Conservation (phyloP, 371 early-diverging fungal genomes). For the Mortierella sp. region DNA sequence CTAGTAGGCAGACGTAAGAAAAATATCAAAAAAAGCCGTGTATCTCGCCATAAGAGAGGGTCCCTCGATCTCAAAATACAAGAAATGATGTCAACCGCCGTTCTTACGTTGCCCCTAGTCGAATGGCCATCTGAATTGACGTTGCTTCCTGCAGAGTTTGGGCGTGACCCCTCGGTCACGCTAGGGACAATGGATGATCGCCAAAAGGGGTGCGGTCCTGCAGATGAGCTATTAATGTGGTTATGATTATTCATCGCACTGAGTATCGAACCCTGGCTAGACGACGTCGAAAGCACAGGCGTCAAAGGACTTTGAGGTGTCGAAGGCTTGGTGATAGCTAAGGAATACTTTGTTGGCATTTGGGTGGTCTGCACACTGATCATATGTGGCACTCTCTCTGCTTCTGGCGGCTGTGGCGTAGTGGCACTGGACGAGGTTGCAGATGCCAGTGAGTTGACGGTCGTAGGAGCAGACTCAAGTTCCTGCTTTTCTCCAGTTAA, state of each 20-base stretch:
- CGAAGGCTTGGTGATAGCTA: slow-evolving; percentile 39
- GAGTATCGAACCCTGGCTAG: slow-evolving; percentile 31
- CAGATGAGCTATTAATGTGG: slow-evolving; percentile 6
- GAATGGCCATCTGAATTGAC: slow-evolving; percentile 15
- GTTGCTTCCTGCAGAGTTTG: slow-evolving; percentile 28
- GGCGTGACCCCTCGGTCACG: slow-evolving; percentile 21
- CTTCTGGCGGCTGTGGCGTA: slow-evolving; percentile 13
- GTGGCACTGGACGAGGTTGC: slow-evolving; percentile 8
- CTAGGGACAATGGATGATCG: slow-evolving; percentile 29
- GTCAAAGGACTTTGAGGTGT: slow-evolving; percentile 25
- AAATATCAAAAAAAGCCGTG: too few species aligned
- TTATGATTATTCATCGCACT: slow-evolving; percentile 14
- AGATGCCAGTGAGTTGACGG: slow-evolving; percentile 5
- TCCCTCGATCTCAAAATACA: too few species aligned
- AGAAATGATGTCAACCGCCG: too few species aligned
- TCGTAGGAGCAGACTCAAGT: slow-evolving; percentile 4
- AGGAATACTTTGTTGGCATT: slow-evolving; percentile 35
- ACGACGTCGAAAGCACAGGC: slow-evolving; percentile 28
- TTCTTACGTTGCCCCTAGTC: slow-evolving; percentile 2
- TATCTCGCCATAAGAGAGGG: too few species aligned
- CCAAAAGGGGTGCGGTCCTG: slow-evolving; percentile 11
- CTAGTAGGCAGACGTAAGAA: too few species aligned
- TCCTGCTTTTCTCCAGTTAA: slow-evolving; percentile 23
- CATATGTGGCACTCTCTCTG: slow-evolving; percentile 38
- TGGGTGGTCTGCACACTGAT: slow-evolving; percentile 47